Evolutionary conservation across 305 asterid genomes (phyloP), one percentile per base, ranked within the genome.

Genomic region (Fraxinus nigra): DNA sequence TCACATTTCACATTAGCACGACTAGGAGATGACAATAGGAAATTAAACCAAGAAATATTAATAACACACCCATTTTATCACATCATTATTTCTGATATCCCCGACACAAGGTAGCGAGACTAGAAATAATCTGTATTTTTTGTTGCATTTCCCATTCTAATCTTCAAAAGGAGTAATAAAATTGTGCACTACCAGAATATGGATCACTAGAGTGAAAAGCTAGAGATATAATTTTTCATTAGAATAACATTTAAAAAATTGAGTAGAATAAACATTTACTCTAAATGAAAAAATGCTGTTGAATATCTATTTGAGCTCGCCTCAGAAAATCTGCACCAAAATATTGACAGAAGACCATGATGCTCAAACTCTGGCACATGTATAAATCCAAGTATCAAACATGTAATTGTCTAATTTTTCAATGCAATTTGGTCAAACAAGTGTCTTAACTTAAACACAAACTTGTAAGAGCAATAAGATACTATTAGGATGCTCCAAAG

Each of bases 1-100:
- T 43, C 73, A 18, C 28, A 10, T n/a, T n/a, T 61, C 18, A 40
- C 30, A 1, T 2, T 40, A 75, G 18, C 1, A 3, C n/a, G 56
- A 75, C 84, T 61, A 74, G 48, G 32, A 59, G 72, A 74, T 34
- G 26, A 56, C 67, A 56, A 56, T n/a, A n/a, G 70, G 4, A 34
- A 37, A 78, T 11, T 3, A 32, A 63, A 26, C 76, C 76, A 63
- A 65, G n/a, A 79, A 6, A 78, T 8, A 9, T 32, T 22, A 30
- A 63, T 33, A 37, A 33, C 61, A 76, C 32, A 33, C 1, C 34
- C 16, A 8, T 59, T 7, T 56, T 56, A 56, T 10, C 3, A 7
- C 20, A 28, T 81, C 76, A 28, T 37, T 30, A 35, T 35, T 48
- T 30, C 51, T 40, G 51, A 9, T 9, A 10, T 40, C 51, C 51